Evolutionary conservation across 768 basidiomycete genomes (phyloP).

Genomic region (Russula lepida): DNA sequence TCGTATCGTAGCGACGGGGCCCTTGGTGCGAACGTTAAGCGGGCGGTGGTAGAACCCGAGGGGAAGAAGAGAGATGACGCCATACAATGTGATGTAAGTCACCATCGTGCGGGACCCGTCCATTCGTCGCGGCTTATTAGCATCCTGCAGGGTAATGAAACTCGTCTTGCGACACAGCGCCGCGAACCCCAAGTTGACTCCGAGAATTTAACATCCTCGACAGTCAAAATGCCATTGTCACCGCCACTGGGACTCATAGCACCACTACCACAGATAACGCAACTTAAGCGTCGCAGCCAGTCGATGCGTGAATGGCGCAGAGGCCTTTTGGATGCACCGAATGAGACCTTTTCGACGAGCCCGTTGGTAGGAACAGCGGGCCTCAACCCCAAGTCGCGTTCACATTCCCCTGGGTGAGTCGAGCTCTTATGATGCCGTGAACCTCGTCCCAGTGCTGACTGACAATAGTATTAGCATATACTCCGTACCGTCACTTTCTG

Average conservation of each 20-base stretch:
- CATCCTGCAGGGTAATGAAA: slow-evolving; percentile 40
- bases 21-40: slow-evolving; percentile 35
- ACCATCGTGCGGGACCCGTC: not conserved
- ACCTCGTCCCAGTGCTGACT: not conserved
- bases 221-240: slow-evolving; percentile 25
- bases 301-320: slow-evolving; percentile 32
- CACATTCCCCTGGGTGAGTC: slow-evolving; percentile 55
- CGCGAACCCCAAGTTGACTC: slow-evolving; percentile 55
- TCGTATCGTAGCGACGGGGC: slow-evolving; percentile 56
- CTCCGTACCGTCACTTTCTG: slow-evolving; percentile 34
- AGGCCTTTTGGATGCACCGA: slow-evolving; percentile 40
- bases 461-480: slow-evolving; percentile 32
- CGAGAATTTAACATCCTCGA: slow-evolving; percentile 34
- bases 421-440: slow-evolving; percentile 3
- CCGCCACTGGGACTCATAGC: slow-evolving; percentile 24
- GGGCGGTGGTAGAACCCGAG: slow-evolving; percentile 22
- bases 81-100: slow-evolving; percentile 59
- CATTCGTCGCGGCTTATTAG: not conserved
- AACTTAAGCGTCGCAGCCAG: not conserved
- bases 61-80: slow-evolving; percentile 43
- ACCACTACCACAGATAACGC: slow-evolving; percentile 14
- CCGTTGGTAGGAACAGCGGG: slow-evolving; percentile 51
- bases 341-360: slow-evolving; percentile 55
- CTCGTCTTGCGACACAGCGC: slow-evolving; percentile 28
- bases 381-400: slow-evolving; percentile 71